Evolutionary conservation across 148 eudicot genomes (phyloP).

Genomic region (Rhododendron kiyosumense): DNA sequence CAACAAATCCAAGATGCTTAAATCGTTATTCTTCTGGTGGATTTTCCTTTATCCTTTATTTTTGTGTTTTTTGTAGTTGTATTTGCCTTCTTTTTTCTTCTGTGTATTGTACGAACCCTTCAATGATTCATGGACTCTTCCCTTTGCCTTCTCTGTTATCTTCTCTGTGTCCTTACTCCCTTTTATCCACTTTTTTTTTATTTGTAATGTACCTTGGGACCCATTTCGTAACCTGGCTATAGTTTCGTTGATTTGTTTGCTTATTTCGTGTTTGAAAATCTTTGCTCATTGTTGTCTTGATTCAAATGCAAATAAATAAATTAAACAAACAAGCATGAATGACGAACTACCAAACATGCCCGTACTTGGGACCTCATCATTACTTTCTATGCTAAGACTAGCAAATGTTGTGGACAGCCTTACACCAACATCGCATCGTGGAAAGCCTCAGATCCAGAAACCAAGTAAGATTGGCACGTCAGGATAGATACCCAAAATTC

Average conservation of each 20-base stretch:
- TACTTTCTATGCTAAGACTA: neutral
- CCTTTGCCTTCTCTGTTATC: neutral
- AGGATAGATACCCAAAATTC: too few species aligned
- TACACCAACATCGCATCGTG: neutral
- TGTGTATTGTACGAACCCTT: neutral
- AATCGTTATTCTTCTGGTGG: neutral
- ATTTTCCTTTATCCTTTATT: neutral
- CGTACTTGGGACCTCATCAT: neutral
- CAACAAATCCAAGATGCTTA: constrained; percentile 7
- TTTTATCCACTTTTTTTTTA: neutral
- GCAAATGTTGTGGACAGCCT: neutral
- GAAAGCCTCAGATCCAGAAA: too few species aligned
- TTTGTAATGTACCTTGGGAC: neutral
- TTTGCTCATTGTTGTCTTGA: neutral
- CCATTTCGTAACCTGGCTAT: neutral
- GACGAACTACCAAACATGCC: neutral
- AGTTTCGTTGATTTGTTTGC: neutral
- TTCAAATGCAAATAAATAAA: neutral
- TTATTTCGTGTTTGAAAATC: neutral
- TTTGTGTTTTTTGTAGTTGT: neutral
- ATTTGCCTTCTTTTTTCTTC: neutral
- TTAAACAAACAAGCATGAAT: neutral
- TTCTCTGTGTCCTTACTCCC: neutral
- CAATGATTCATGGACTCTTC: neutral
- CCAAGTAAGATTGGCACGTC: too few species aligned